Conservation (phyloP, 2,329 filamentous ascomycete genomes). For the Pyrenochaeta sp. region DNA sequence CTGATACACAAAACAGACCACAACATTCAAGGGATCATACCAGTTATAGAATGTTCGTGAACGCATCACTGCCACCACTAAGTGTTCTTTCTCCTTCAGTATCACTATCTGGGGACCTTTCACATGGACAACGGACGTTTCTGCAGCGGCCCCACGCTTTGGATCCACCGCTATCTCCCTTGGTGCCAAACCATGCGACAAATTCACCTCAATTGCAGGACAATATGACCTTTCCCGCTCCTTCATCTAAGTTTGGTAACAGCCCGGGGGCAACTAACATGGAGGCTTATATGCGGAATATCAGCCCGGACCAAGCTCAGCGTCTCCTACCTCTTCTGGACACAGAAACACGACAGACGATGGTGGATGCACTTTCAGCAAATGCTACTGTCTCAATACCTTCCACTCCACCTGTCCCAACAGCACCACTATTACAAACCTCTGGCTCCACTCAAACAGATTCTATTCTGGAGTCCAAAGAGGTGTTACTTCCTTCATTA, state of each 20-base stretch:
- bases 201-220: not conserved
- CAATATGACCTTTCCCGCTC: not conserved
- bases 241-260: not conserved
- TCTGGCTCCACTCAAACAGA: not conserved
- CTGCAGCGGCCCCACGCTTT: not conserved
- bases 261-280: constrained; percentile 2
- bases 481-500: not conserved
- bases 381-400: not conserved
- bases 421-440: not conserved
- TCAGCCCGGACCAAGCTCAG: constrained; percentile 12
- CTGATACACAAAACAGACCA: constrained; percentile 7
- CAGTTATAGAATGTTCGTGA: not conserved
- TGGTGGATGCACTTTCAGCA: not conserved
- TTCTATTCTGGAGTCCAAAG: not conserved
- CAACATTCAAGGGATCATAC: not conserved
- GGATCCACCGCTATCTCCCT: not conserved
- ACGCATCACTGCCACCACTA: not conserved
- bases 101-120: not conserved
- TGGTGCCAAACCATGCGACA: not conserved
- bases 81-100: not conserved
- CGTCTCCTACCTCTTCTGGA: constrained; percentile 12
- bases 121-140: not conserved
- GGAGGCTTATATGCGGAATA: constrained; percentile 16
- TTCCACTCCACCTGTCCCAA: not conserved
- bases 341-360: constrained; percentile 6